A percentile compares a stretch with the other conserved stretches of the same genome.
Conservation (phyloP, 345 rosid species). For the Reutealis trisperma region DNA sequence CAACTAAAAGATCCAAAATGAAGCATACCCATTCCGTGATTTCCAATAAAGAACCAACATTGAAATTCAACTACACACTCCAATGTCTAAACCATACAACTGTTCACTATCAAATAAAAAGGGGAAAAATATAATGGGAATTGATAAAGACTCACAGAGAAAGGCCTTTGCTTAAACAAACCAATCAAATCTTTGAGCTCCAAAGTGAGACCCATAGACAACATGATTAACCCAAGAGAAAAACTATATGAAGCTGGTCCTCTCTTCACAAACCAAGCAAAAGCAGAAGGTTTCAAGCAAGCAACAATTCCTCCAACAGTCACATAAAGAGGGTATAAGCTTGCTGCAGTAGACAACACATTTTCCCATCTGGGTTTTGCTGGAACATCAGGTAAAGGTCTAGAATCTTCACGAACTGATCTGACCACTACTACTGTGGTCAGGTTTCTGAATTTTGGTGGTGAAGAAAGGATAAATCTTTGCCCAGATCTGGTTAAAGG, state of each 20-base stretch:
- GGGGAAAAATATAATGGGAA: background rate
- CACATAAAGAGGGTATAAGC: constrained; percentile 68
- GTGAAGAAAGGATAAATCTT: background rate
- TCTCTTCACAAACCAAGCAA: constrained; percentile 53
- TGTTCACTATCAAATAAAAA: background rate
- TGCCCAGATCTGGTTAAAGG: constrained; percentile 7
- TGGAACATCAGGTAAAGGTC: constrained; percentile 3
- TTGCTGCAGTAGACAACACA: constrained; percentile 51
- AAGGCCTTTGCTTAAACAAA: constrained; percentile 54
- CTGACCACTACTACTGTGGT: constrained; percentile 11
- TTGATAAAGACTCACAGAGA: constrained; percentile 43
- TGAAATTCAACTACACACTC: background rate
- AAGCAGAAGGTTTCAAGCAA: constrained; percentile 61
- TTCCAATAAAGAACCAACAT: background rate
- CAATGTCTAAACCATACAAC: background rate
- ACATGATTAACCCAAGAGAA: constrained; percentile 58
- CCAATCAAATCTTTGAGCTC: constrained; percentile 56
- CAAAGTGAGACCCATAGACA: constrained; percentile 71
- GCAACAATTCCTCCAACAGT: constrained; percentile 54
- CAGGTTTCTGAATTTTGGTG: constrained; percentile 12
- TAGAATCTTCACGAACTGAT: constrained; percentile 29
- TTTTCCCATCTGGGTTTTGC: constrained; percentile 49
- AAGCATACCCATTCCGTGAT: background rate
- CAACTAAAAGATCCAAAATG: background rate
- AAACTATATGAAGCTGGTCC: constrained; percentile 58